These are phyloP conservation scores for Angophora floribunda DNA, from an alignment of 345 rosid species.

Conservation along the genomic window DNA sequence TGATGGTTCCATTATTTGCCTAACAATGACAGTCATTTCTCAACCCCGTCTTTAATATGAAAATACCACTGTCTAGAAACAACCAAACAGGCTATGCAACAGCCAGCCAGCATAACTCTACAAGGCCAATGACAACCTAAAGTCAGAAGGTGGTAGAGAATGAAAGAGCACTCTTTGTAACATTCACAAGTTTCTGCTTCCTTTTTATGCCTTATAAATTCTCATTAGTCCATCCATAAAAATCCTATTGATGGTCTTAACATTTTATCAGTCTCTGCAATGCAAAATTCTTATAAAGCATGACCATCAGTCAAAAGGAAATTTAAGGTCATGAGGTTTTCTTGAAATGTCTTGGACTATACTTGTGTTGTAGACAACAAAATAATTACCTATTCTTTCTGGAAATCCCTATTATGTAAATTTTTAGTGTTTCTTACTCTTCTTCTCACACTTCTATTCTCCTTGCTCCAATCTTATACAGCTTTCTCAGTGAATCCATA, in stretches of 20 bases:
- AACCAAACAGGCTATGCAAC: background rate
- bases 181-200: background rate
- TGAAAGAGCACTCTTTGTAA: background rate
- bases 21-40: background rate
- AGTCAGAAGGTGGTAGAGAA: background rate
- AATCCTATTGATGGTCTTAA: background rate
- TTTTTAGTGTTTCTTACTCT: background rate
- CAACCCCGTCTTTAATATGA: background rate
- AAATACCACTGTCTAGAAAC: background rate
- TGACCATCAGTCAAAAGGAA: background rate
- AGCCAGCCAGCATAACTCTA: background rate
- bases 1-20: background rate
- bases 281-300: background rate
- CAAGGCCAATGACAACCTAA: background rate
- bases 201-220: background rate
- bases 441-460: background rate
- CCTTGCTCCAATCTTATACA: background rate
- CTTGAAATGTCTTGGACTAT: background rate
- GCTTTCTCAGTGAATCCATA: background rate
- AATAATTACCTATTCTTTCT: background rate
- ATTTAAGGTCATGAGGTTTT: background rate
- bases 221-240: background rate
- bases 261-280: background rate
- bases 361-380: background rate
- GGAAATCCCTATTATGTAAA: background rate